Evolutionary conservation across 352 stramenopile genomes (phyloP).

Genomic region (Thalassiosira livingstoniorum): DNA sequence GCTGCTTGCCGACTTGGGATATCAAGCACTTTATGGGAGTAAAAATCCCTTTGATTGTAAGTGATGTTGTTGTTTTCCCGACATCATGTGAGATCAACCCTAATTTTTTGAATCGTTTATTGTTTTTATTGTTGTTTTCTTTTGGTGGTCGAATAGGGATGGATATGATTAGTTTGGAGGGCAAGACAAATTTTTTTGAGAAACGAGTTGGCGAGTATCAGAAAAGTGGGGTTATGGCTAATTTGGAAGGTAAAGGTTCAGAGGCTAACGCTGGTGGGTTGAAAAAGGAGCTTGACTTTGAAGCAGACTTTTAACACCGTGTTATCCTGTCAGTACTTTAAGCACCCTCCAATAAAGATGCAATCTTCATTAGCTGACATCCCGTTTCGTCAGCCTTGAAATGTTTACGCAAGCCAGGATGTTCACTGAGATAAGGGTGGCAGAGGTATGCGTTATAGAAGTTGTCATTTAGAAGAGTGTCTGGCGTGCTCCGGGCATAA

Average conservation of each 20-base stretch:
- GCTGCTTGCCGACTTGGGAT: constrained; percentile 78
- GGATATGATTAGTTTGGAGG: constrained; percentile 86
- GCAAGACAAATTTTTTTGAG: constrained; percentile 90
- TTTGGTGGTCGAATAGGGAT: constrained; percentile 65
- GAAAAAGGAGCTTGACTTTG: constrained; percentile 71
- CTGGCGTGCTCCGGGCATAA: too few relatives aligned
- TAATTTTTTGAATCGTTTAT: neutral
- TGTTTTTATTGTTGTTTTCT: neutral
- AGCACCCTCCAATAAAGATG: too few relatives aligned
- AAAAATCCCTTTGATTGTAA: constrained; percentile 87
- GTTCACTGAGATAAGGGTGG: too few relatives aligned
- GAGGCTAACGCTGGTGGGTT: constrained; percentile 12
- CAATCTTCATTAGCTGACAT: too few relatives aligned
- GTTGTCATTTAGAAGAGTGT: too few relatives aligned
- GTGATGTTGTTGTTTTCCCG: too few relatives aligned
- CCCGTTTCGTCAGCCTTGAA: too few relatives aligned
- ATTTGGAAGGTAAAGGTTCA: constrained; percentile 60
- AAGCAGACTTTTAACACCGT: constrained; percentile 82
- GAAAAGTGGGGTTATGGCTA: constrained; percentile 85
- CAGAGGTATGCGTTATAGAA: too few relatives aligned
- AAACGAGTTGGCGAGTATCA: constrained; percentile 87
- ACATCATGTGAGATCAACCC: too few relatives aligned
- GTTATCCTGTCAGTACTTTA: too few relatives aligned
- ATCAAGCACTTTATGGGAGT: constrained; percentile 72
- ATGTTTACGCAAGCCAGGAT: too few relatives aligned